A percentile compares a stretch with the other conserved stretches of the same genome.
These are phyloP conservation scores for Leccinellum rugosiceps DNA, from an alignment of 768 basidiomycete species.

Conservation along the genomic window DNA sequence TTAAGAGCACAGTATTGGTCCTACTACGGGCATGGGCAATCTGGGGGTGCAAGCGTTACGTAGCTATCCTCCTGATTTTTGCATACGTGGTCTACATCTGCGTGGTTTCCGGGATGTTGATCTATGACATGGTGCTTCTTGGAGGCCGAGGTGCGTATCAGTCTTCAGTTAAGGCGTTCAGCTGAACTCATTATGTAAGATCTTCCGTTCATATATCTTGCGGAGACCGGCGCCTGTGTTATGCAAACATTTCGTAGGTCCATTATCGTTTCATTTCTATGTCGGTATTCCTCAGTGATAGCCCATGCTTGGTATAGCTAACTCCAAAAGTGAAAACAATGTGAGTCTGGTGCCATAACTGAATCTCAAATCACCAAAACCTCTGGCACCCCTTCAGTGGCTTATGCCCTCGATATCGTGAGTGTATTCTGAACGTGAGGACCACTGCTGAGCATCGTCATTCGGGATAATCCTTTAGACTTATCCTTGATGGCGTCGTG, in stretches of 20 bases:
- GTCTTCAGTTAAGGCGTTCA: neutral
- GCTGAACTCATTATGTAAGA: neutral
- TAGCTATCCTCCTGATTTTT: neutral
- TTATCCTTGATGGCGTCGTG: neutral
- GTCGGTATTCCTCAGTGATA: neutral
- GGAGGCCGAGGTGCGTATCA: neutral
- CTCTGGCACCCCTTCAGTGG: neutral
- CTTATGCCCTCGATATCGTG: neutral
- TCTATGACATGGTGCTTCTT: neutral
- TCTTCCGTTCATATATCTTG: neutral
- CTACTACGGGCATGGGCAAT: neutral
- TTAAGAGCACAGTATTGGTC: neutral
- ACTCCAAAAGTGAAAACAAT: fast-evolving
- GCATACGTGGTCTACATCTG: constrained; percentile 1
- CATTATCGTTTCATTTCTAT: neutral
- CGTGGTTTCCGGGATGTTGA: neutral
- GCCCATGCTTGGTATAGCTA: too few relatives aligned
- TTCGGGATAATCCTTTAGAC: neutral
- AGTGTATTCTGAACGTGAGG: neutral
- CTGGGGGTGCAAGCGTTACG: neutral
- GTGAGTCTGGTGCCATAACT: neutral
- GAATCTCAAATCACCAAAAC: neutral
- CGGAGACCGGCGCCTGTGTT: neutral
- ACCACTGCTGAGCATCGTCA: too few relatives aligned
- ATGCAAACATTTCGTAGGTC: neutral